A percentile compares a stretch with the other conserved stretches of the same genome.
Conservation (phyloP, 75 land plant species). For the Sequoiadendron giganteum region DNA sequence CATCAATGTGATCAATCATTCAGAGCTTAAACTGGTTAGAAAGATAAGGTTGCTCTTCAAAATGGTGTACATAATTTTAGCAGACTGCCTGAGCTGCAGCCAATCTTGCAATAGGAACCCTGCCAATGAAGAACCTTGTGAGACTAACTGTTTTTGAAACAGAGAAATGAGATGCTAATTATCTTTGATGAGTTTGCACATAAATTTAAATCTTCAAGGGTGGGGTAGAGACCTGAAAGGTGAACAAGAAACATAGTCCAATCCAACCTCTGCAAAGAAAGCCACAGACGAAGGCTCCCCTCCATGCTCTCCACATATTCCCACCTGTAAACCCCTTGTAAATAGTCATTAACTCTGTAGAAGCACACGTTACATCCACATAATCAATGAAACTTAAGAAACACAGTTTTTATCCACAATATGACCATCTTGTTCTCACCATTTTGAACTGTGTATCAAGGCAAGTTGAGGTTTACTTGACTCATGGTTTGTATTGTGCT, state of each 20-base stretch:
- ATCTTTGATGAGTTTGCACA: not conserved
- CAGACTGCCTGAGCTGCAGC: slow-evolving; percentile 95
- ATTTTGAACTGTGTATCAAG: not conserved
- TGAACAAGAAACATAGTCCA: slow-evolving; percentile 98
- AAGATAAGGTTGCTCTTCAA: not conserved
- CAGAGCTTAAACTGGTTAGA: not conserved
- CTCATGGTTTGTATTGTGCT: not conserved
- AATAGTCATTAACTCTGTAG: not conserved
- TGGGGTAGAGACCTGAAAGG: slow-evolving; percentile 76
- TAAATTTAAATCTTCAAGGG: not conserved
- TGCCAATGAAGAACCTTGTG: slow-evolving; percentile 19
- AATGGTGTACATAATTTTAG: slow-evolving; percentile 13
- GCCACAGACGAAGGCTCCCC: slow-evolving; percentile 97
- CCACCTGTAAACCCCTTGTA: slow-evolving; percentile 50
- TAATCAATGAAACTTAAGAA: not conserved
- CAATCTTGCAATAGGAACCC: slow-evolving; percentile 97
- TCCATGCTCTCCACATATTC: slow-evolving; percentile 99
- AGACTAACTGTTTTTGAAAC: not conserved
- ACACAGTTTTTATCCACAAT: not conserved
- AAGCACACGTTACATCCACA: not conserved
- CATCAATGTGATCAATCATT: not conserved
- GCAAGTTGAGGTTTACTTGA: not conserved
- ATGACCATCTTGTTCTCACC: not conserved
- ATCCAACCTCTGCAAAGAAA: slow-evolving; percentile 82
- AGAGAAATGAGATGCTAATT: not conserved